Evolutionary conservation across 306 rosid species (phyloP).

Genomic region (Carpinus viminea): DNA sequence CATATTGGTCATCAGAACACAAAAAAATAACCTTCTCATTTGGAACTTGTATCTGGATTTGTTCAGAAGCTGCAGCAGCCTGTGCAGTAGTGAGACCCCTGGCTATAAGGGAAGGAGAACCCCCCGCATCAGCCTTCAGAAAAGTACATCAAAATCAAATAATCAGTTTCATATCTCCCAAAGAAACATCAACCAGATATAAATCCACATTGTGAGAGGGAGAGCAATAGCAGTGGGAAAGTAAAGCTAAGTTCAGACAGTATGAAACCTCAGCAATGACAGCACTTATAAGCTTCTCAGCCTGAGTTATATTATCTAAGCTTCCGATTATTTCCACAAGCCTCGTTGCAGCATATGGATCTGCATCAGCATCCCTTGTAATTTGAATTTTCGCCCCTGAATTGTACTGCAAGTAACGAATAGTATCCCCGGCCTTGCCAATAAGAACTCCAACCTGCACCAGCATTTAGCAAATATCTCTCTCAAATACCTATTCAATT

Average conservation of each 20-base stretch:
- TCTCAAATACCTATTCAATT: slow-evolving; percentile 6
- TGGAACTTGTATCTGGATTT: slow-evolving; percentile 93
- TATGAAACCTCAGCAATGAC: slow-evolving; percentile 83
- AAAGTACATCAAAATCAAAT: slow-evolving; percentile 20
- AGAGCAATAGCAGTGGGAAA: neutral
- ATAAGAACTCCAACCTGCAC: slow-evolving; percentile 96
- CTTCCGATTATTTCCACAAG: slow-evolving; percentile 85
- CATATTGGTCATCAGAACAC: slow-evolving; percentile 17
- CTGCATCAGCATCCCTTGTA: slow-evolving; percentile 87
- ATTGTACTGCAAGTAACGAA: slow-evolving; percentile 80
- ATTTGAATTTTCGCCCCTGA: slow-evolving; percentile 97
- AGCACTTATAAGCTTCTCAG: slow-evolving; percentile 84
- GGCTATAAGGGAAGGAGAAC: slow-evolving; percentile 94
- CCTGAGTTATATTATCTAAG: slow-evolving; percentile 74
- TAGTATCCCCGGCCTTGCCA: slow-evolving; percentile 98
- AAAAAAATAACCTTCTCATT: slow-evolving; percentile 71
- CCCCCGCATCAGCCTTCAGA: slow-evolving; percentile 97
- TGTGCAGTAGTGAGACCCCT: slow-evolving; percentile 81
- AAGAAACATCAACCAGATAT: neutral
- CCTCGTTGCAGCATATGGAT: slow-evolving; percentile 63
- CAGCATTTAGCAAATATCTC: slow-evolving; percentile 15
- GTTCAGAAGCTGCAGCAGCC: slow-evolving; percentile 77
- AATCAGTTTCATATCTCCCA: neutral
- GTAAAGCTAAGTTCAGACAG: slow-evolving; percentile 2
- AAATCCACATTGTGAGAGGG: neutral